Base-by-base conservation (phyloP, 805 yeast genomes). In the Cyberlindnera americana region DNA sequence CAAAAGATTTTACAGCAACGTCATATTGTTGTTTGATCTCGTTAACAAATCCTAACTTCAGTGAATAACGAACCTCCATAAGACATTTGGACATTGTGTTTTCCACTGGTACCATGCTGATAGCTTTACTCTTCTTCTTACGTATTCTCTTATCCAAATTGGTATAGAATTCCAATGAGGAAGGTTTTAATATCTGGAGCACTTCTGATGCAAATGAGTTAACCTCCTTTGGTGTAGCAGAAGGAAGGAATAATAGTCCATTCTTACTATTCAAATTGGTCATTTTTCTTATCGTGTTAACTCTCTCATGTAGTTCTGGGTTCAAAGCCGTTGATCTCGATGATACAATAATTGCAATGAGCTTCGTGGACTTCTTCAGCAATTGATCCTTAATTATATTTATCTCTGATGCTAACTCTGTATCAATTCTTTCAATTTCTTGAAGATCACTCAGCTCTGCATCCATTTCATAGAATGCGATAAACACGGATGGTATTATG, bases 11-110 rank as follows among this genome's bases (percentile, higher is more conserved):
- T n/a, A 72, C 56, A 1, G 82, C 68, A 14, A 63, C 55, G n/a
- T 74, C 81, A 44, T 62, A 41, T 47, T 67, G 66, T 47, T 69
- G 70, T 42, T 68, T 65, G 44, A 74, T 59, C 50, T 78, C 81
- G 14, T 73, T 65, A 24, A 77, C 56, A 4, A 69, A 58, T 0
- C 78, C 81, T 24, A 67, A 58, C 48, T 79, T 79, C 38, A 74
- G 50, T 1, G 74, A 66, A 47, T 75, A 75, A 21, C 84, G 60
- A 0, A 75, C 68, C 15, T 54, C 59, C 3, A 33, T 17, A 2
- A 40, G 23, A 19, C 25, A 44, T 26, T 42, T 54, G 18, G 16
- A 21, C 6, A 34, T 3, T 43, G 29, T 28, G 29, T 17, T 33
- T 5, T 35, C 41, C 7, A 33, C 18, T 8, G 34, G 24, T 5